Evolutionary conservation across 2,329 filamentous ascomycete genomes (phyloP).

Genomic region (Dactylella cylindrospora): DNA sequence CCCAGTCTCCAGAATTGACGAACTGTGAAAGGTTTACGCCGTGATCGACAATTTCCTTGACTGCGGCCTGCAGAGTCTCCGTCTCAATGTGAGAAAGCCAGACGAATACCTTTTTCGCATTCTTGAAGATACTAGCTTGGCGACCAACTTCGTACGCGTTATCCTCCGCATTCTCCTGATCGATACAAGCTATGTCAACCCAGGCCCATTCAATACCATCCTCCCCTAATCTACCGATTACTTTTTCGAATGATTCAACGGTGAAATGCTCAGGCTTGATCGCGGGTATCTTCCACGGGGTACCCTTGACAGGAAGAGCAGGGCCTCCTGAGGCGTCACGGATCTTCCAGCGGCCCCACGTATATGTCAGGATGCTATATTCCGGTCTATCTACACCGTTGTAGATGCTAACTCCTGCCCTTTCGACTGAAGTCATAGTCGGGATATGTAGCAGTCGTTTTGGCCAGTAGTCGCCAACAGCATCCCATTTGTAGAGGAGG

Average conservation of each 20-base stretch:
- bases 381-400: too few species aligned
- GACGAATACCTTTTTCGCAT: slow-evolving; percentile 8
- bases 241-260: neutral
- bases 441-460: too few species aligned
- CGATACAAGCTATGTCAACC: slow-evolving; percentile 16
- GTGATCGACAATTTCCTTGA: too few species aligned
- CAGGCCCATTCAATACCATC: slow-evolving; percentile 1
- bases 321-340: too few species aligned
- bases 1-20: neutral
- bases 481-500: too few species aligned
- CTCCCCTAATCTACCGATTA: slow-evolving; percentile 5
- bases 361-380: too few species aligned
- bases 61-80: neutral
- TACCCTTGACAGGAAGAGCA: neutral
- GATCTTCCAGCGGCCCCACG: too few species aligned
- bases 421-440: too few species aligned
- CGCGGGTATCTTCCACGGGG: slow-evolving; percentile 10
- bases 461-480: too few species aligned
- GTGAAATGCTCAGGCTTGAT: slow-evolving; percentile 1
- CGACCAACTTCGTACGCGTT: slow-evolving; percentile 13
- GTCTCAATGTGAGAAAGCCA: slow-evolving; percentile 4
- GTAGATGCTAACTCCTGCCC: too few species aligned
- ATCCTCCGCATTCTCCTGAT: slow-evolving; percentile 3
- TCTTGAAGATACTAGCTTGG: slow-evolving; percentile 11
- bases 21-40: too few species aligned